Percentiles rank a stretch among this genome's conserved stretches.
These are phyloP conservation scores for Ceratocystis papillata DNA, from an alignment of 2,329 filamentous ascomycete genomes.

Conservation along the genomic window DNA sequence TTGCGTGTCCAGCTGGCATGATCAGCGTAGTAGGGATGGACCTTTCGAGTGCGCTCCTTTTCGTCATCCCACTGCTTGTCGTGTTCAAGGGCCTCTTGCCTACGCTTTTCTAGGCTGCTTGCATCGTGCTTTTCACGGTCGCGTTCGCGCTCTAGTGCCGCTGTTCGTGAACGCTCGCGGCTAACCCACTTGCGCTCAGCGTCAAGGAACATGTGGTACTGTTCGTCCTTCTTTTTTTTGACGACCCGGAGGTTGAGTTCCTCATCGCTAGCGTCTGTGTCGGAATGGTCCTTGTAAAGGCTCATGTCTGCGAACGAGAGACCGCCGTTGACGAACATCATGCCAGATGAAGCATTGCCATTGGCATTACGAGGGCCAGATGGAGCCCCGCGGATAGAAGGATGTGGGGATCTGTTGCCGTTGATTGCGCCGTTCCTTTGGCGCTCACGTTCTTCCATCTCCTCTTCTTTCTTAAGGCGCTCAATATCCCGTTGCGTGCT, in stretches of 20 bases:
- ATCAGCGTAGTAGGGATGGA: conserved; percentile 77
- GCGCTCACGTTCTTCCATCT: conserved; percentile 78
- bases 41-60: conserved; percentile 59
- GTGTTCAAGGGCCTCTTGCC: conserved; percentile 55
- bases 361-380: conserved; percentile 62
- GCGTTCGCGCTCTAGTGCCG: conserved; percentile 74
- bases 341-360: conserved; percentile 37
- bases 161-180: conserved; percentile 70
- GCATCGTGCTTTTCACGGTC: conserved; percentile 68
- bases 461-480: conserved; percentile 76
- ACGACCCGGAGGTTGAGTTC: conserved; percentile 66
- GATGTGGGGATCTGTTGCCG: conserved; percentile 18
- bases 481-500: conserved; percentile 84
- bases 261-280: conserved; percentile 76
- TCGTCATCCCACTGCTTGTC: conserved; percentile 80
- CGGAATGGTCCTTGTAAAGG: conserved; percentile 57
- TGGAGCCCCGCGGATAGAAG: conserved; percentile 57
- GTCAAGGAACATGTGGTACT: conserved; percentile 71
- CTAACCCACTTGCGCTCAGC: conserved; percentile 86
- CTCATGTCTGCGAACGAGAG: conserved; percentile 37
- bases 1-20: conserved; percentile 75
- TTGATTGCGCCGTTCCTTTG: conserved; percentile 48
- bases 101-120: conserved; percentile 52
- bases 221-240: conserved; percentile 61
- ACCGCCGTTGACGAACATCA: conserved; percentile 64